Conservation (phyloP, 2,329 filamentous ascomycete genomes). For the Paracoccidioides brasiliensis region DNA sequence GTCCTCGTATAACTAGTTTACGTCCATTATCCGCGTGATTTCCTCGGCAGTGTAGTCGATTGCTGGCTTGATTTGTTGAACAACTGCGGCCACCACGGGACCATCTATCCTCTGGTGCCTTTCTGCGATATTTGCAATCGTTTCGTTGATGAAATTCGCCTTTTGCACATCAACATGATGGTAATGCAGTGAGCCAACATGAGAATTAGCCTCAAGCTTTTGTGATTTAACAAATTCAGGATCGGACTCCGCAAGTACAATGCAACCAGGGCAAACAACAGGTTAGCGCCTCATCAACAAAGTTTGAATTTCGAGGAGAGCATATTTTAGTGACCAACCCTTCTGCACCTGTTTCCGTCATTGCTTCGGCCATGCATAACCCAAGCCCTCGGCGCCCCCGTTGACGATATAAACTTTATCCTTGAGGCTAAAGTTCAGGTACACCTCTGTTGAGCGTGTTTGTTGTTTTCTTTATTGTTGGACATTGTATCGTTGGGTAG, state of each 20-base stretch:
- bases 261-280: slow-evolving; percentile 24
- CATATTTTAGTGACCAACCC: slow-evolving; percentile 17
- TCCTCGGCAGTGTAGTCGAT: slow-evolving; percentile 30
- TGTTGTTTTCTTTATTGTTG: background rate
- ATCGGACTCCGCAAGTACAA: slow-evolving; percentile 31
- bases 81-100: slow-evolving; percentile 30
- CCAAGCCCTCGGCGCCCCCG: slow-evolving; percentile 34
- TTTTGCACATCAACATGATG: slow-evolving; percentile 36
- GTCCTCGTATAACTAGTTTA: slow-evolving; percentile 41
- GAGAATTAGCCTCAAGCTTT: slow-evolving; percentile 21
- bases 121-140: slow-evolving; percentile 6
- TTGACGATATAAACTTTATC: slow-evolving; percentile 31
- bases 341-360: slow-evolving; percentile 37
- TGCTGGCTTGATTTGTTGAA: slow-evolving; percentile 31
- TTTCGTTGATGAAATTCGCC: slow-evolving; percentile 21
- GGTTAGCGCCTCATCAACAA: background rate
- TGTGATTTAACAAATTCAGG: slow-evolving; percentile 29
- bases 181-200: slow-evolving; percentile 32
- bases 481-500: background rate
- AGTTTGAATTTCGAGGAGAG: background rate
- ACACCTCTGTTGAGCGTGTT: slow-evolving; percentile 16
- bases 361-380: slow-evolving; percentile 33
- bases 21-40: slow-evolving; percentile 32
- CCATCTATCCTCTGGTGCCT: slow-evolving; percentile 24
- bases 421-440: slow-evolving; percentile 35